Conservation (phyloP, 352 stramenopile species). For the Globisporangium canariense region DNA sequence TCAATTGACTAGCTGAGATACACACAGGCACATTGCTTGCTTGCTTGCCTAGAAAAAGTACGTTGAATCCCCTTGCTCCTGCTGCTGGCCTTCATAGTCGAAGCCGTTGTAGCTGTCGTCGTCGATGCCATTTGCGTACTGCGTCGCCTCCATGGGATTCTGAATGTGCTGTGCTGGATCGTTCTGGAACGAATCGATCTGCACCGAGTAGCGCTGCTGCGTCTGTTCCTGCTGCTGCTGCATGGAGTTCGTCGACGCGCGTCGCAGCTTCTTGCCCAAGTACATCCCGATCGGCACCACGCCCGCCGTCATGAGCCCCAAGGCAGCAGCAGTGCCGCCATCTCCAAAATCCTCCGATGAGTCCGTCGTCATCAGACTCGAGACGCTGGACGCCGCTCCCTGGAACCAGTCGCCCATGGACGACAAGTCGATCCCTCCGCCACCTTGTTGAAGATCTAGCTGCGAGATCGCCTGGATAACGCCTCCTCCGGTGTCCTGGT, state of each 20-base stretch:
- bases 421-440: constrained; percentile 3
- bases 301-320: constrained; percentile 4
- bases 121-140: neutral
- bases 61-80: constrained; percentile 3
- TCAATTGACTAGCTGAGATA: neutral
- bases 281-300: constrained; percentile 11
- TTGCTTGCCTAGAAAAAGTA: constrained; percentile 9
- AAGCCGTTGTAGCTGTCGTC: neutral
- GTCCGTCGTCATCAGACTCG: constrained; percentile 1
- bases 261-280: constrained; percentile 10
- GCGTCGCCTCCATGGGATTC: neutral
- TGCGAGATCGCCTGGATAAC: neutral
- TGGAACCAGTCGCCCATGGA: constrained; percentile 15
- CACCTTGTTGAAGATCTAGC: constrained; percentile 6
- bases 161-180: neutral
- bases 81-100: constrained; percentile 8
- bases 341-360: neutral
- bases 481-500: neutral
- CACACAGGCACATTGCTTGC: neutral
- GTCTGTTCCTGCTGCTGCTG: constrained; percentile 8
- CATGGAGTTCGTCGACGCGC: neutral
- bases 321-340: neutral
- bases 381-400: constrained; percentile 15
- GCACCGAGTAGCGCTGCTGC: neutral
- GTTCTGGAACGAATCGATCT: constrained; percentile 1